Conservation (phyloP, 148 eudicot genomes). For the Selenicereus undatus region DNA sequence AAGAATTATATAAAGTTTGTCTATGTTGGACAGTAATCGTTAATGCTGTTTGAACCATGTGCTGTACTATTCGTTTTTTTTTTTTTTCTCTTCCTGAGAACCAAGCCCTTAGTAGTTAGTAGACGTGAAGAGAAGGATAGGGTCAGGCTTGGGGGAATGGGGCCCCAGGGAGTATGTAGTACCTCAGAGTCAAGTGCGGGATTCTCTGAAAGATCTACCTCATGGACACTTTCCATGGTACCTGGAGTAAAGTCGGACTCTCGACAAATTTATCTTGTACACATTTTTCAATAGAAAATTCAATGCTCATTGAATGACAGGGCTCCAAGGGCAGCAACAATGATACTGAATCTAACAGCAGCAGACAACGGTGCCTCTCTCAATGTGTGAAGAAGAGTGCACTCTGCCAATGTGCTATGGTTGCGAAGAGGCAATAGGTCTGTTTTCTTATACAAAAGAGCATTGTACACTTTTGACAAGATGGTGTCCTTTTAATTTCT, state of each 20-base stretch:
- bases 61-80: too few species aligned
- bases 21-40: too few species aligned
- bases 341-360: slow-evolving; percentile 82
- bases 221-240: background rate
- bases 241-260: background rate
- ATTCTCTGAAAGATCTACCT: too few species aligned
- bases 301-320: slow-evolving; percentile 33
- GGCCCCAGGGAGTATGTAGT: background rate
- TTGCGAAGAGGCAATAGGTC: background rate
- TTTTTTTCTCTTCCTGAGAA: too few species aligned
- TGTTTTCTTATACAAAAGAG: background rate
- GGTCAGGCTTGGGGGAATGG: background rate
- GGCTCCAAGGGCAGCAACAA: slow-evolving; percentile 92
- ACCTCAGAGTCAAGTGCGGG: too few species aligned
- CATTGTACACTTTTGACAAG: background rate
- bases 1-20: background rate
- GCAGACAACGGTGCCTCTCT: slow-evolving; percentile 90
- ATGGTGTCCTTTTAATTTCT: too few species aligned
- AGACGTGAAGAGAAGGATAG: background rate
- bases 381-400: slow-evolving; percentile 43
- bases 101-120: background rate
- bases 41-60: background rate
- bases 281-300: background rate
- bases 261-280: background rate
- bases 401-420: background rate